These are phyloP conservation scores for Malus hybrid DNA, from an alignment of 331 rosid species.

Conservation along the genomic window DNA sequence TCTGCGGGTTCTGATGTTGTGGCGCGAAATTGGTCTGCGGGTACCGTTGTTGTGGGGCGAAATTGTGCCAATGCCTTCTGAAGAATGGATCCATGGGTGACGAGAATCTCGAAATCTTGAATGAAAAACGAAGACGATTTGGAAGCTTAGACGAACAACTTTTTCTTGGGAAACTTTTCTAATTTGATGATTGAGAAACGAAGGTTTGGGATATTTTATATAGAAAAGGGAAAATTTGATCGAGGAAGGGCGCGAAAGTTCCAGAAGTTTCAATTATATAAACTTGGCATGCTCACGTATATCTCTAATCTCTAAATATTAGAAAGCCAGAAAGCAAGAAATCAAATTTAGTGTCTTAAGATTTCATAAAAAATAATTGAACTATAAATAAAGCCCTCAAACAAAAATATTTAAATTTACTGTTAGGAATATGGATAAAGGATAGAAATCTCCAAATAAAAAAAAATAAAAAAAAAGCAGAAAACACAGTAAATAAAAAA, in stretches of 20 bases:
- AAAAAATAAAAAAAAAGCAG: no score
- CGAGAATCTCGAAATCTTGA: neutral
- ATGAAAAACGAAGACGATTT: neutral
- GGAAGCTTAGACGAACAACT: neutral
- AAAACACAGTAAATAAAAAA: no score
- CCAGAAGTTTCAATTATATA: constrained; percentile 29
- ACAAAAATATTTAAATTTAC: no score
- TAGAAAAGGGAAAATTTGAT: neutral
- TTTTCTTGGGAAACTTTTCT: neutral
- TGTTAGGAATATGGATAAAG: no score
- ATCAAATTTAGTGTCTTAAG: no score
- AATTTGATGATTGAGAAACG: neutral
- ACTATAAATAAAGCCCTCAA: no score
- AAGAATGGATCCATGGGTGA: constrained; percentile 24
- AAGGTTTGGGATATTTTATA: neutral
- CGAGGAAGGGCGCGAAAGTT: constrained; percentile 22
- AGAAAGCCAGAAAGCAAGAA: no score
- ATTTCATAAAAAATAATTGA: no score
- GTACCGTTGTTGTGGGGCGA: neutral
- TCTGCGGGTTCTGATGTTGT: neutral
- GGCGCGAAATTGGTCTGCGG: neutral
- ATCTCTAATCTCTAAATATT: no score
- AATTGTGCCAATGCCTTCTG: constrained; percentile 11
- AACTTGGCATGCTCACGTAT: neutral
- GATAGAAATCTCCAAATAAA: no score